phyloP scores from a whole-genome alignment of 1,284 basidiomycete species.

The Rhodotorula mucilaginosa region DNA sequence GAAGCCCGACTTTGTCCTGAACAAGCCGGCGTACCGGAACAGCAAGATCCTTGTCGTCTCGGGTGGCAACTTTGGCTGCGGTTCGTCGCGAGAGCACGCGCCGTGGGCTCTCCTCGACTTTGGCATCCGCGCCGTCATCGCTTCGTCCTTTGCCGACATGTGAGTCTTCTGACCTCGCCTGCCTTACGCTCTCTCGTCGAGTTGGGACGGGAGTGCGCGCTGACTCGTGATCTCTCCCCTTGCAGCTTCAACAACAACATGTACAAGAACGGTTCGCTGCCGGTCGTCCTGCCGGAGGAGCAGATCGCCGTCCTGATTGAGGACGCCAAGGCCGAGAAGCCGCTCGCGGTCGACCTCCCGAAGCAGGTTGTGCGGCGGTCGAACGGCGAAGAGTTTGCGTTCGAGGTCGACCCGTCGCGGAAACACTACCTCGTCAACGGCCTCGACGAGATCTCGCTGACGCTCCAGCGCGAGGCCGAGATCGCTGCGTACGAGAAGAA shows the following conservation, averaged over 20 bases:
- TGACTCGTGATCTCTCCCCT: no score
- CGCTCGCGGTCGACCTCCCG: constrained; percentile 86
- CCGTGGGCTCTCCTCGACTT: constrained; percentile 97
- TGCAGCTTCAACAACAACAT: constrained; percentile 61
- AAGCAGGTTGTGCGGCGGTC: constrained; percentile 75
- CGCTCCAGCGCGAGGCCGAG: constrained; percentile 67
- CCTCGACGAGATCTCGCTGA: constrained; percentile 88
- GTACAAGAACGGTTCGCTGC: constrained; percentile 96
- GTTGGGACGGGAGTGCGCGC: background rate
- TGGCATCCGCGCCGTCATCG: constrained; percentile 84
- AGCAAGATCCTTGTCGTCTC: constrained; percentile 84
- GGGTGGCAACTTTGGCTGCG: constrained; percentile 91
- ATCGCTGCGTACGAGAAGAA: constrained; percentile 76
- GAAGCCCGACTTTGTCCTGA: constrained; percentile 84
- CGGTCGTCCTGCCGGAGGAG: constrained; percentile 71
- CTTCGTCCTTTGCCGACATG: constrained; percentile 91
- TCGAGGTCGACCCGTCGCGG: constrained; percentile 81
- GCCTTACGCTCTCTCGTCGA: background rate
- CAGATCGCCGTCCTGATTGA: constrained; percentile 72
- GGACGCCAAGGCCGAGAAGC: constrained; percentile 74
- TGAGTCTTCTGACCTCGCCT: constrained; percentile 1
- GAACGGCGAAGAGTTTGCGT: constrained; percentile 71
- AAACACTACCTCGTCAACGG: constrained; percentile 89
- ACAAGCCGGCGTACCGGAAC: constrained; percentile 75
- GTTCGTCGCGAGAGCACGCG: constrained; percentile 86